phyloP scores from a whole-genome alignment of 2,329 filamentous ascomycete genomes.

The Chrysoporthe puriensis region DNA sequence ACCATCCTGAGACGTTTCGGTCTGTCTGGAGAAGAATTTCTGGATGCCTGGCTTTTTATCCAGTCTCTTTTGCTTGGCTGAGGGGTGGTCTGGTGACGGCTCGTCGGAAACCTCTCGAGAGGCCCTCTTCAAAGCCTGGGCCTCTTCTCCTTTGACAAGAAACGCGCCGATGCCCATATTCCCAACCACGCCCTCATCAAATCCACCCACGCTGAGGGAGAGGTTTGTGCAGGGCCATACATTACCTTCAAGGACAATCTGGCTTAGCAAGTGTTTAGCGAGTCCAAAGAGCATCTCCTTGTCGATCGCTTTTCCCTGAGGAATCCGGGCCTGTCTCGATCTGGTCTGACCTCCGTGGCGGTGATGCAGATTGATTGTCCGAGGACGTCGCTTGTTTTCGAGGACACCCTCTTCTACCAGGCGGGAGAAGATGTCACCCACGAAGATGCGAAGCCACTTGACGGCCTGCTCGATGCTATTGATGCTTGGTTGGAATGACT shows the following conservation, averaged over 20 bases:
- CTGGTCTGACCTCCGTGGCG: slow-evolving; percentile 73
- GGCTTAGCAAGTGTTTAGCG: slow-evolving; percentile 74
- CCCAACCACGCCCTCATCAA: slow-evolving; percentile 82
- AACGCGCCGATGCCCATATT: slow-evolving; percentile 88
- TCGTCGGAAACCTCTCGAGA: slow-evolving; percentile 35
- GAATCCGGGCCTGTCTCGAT: slow-evolving; percentile 77
- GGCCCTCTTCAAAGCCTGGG: slow-evolving; percentile 53
- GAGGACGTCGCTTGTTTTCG: slow-evolving; percentile 84
- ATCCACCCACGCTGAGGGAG: slow-evolving; percentile 85
- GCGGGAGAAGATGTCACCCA: slow-evolving; percentile 85
- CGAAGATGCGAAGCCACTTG: slow-evolving; percentile 89
- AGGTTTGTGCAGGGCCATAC: slow-evolving; percentile 94
- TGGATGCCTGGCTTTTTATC: slow-evolving; percentile 55
- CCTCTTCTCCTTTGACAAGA: slow-evolving; percentile 75
- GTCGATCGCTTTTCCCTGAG: slow-evolving; percentile 72
- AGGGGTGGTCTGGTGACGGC: slow-evolving; percentile 35
- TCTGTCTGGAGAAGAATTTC: slow-evolving; percentile 56
- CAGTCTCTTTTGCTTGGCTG: slow-evolving; percentile 49
- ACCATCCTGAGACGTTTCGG: slow-evolving; percentile 32
- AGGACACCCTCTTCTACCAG: slow-evolving; percentile 88
- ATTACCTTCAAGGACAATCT: slow-evolving; percentile 75
- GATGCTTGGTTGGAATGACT: slow-evolving; percentile 88
- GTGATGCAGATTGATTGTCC: slow-evolving; percentile 83
- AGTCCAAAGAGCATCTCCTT: slow-evolving; percentile 75
- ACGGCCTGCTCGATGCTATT: slow-evolving; percentile 75